These are phyloP conservation scores for Dioscorea alata DNA, from an alignment of 106 monocot genomes.

Conservation along the genomic window DNA sequence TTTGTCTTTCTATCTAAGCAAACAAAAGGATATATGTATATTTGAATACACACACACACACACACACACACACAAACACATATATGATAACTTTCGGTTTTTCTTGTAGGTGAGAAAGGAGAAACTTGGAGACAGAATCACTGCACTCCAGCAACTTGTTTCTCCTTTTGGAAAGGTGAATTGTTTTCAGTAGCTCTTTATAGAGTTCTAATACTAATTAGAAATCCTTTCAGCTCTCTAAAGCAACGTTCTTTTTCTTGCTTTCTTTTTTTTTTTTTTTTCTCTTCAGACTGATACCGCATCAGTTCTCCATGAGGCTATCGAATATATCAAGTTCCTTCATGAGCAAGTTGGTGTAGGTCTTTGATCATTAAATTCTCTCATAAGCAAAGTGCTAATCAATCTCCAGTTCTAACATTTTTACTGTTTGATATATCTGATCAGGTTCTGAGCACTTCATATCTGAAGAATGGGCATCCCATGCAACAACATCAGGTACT, in stretches of 20 bases:
- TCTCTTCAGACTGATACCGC: constrained; percentile 77
- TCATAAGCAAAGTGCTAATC: no score
- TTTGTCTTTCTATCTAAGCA: neutral
- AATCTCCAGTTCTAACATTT: neutral
- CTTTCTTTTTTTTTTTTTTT: neutral
- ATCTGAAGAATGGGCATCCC: constrained; percentile 21
- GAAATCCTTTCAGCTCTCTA: neutral
- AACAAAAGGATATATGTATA: no score
- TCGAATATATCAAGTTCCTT: constrained; percentile 88
- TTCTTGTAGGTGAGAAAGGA: constrained; percentile 66
- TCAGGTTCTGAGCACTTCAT: constrained; percentile 29
- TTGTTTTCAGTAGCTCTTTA: constrained; percentile 10
- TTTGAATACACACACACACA: no score
- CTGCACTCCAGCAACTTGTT: constrained; percentile 74
- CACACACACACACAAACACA: no score
- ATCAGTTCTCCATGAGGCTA: constrained; percentile 82
- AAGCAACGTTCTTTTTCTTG: no score
- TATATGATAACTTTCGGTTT: neutral
- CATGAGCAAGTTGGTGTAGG: constrained; percentile 83
- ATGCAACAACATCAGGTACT: constrained; percentile 11
- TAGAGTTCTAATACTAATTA: neutral
- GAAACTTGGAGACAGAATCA: constrained; percentile 73
- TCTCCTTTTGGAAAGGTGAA: constrained; percentile 82
- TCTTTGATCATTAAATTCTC: no score
- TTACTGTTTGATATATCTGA: neutral